Conservation (phyloP, 176 grass and related monocot species). For the Carex parvula region DNA sequence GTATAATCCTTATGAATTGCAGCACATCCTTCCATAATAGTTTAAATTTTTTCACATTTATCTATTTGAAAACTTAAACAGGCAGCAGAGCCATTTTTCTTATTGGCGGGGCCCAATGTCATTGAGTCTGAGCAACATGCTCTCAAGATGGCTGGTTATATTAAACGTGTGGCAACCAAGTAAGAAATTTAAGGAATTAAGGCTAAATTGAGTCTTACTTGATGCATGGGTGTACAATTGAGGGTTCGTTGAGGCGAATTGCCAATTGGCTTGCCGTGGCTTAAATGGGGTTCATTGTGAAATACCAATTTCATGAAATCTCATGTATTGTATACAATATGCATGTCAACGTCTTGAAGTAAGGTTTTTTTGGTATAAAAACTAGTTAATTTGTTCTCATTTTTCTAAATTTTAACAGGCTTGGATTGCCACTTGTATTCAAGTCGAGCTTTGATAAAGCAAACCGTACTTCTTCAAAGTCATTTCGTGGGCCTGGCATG, state of each 20-base stretch:
- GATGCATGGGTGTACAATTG: background rate
- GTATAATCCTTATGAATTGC: background rate
- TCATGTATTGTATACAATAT: background rate
- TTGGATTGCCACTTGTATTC: conserved; percentile 80
- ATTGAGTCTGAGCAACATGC: conserved; percentile 92
- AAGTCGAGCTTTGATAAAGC: conserved; percentile 98
- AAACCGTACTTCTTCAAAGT: conserved; percentile 88
- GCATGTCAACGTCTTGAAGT: background rate
- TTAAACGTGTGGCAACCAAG: conserved; percentile 69
- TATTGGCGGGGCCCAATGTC: conserved; percentile 86
- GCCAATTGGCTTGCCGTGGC: background rate
- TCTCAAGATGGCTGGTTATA: conserved; percentile 79
- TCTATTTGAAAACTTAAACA: conserved; percentile 36
- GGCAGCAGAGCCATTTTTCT: conserved; percentile 86
- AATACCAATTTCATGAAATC: background rate
- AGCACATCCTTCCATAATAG: background rate
- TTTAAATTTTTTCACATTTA: background rate
- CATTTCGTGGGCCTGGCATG: conserved; percentile 85
- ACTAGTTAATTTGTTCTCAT: background rate
- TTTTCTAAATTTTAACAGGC: conserved; percentile 32
- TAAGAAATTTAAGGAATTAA: conserved; percentile 26
- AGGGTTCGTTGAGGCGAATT: background rate
- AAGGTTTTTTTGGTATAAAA: background rate
- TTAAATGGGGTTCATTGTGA: background rate
- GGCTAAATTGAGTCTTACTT: background rate